phyloP scores from a whole-genome alignment of 345 rosid species.

The Anastatica hierochuntica region DNA sequence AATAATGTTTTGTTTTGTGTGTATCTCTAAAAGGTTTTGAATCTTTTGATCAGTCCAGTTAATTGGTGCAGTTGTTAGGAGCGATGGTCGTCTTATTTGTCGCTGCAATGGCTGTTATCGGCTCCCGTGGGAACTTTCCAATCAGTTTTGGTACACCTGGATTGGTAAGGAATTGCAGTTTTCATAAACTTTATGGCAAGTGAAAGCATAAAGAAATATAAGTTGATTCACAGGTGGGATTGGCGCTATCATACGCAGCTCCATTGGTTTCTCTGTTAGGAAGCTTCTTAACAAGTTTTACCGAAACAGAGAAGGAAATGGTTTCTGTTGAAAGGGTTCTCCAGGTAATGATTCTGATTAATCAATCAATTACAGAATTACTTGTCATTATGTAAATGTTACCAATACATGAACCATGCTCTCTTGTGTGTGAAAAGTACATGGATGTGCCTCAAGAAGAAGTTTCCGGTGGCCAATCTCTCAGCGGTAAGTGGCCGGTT shows the following conservation, averaged over 20 bases:
- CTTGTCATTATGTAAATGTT: constrained; percentile 4
- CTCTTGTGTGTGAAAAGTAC: constrained; percentile 36
- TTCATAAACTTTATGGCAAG: background rate
- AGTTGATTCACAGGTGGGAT: too few relatives aligned
- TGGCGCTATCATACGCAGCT: constrained; percentile 88
- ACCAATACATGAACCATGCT: constrained; percentile 3
- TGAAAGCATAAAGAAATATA: background rate
- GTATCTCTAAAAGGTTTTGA: background rate
- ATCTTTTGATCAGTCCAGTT: background rate
- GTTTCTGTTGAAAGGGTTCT: constrained; percentile 84
- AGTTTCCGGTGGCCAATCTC: constrained; percentile 35
- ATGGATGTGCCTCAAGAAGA: constrained; percentile 88
- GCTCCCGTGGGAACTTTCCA: constrained; percentile 56
- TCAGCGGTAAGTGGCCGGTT: constrained; percentile 55
- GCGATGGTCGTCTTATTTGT: constrained; percentile 65
- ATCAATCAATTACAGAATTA: background rate
- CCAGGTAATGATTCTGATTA: constrained; percentile 38
- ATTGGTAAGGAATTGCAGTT: constrained; percentile 53
- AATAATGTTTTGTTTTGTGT: background rate
- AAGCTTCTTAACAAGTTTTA: constrained; percentile 78
- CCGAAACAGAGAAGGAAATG: constrained; percentile 96
- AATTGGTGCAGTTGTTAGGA: constrained; percentile 56
- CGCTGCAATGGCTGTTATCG: constrained; percentile 64
- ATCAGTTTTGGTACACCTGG: constrained; percentile 78
- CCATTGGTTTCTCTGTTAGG: constrained; percentile 79